phyloP scores from a whole-genome alignment of 805 yeast genomes.

The Jamesozyma hellenica region DNA sequence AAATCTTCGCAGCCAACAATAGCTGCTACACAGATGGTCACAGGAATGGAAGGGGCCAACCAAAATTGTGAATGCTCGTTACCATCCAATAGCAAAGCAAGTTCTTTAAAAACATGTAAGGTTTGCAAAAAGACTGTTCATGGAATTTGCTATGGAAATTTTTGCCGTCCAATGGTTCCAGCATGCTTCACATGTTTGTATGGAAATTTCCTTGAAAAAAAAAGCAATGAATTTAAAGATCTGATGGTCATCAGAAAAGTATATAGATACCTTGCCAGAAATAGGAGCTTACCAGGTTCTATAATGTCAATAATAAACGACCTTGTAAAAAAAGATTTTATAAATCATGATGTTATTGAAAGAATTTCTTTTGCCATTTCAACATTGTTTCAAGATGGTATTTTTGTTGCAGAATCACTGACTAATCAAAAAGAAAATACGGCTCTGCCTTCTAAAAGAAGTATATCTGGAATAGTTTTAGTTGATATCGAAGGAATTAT shows the following conservation, averaged over 20 bases:
- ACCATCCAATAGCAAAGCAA: constrained; percentile 9
- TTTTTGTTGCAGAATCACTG: constrained; percentile 3
- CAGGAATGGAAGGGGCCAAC: background rate
- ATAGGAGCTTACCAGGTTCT: constrained; percentile 14
- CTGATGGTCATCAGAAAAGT: constrained; percentile 32
- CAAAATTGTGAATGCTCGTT: constrained; percentile 26
- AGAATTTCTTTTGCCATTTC: constrained; percentile 11
- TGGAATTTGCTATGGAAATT: constrained; percentile 30
- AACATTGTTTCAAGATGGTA: constrained; percentile 12
- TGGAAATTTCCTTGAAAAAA: constrained; percentile 10
- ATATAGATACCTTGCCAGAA: constrained; percentile 20
- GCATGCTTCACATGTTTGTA: constrained; percentile 25
- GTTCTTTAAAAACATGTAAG: constrained; percentile 20
- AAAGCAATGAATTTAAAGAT: constrained; percentile 17
- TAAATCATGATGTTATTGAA: constrained; percentile 10
- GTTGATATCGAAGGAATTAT: constrained; percentile 19
- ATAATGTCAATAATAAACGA: constrained; percentile 10
- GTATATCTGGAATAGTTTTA: constrained; percentile 6
- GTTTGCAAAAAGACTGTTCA: constrained; percentile 28
- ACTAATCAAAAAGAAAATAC: background rate
- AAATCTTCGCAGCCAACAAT: constrained; percentile 17
- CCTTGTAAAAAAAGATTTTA: constrained; percentile 7
- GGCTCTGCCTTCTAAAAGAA: background rate
- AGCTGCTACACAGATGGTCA: constrained; percentile 26
- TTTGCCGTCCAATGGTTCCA: constrained; percentile 6